Evolutionary conservation across 306 rosid genomes (phyloP).

Genomic region (Prunus mume): DNA sequence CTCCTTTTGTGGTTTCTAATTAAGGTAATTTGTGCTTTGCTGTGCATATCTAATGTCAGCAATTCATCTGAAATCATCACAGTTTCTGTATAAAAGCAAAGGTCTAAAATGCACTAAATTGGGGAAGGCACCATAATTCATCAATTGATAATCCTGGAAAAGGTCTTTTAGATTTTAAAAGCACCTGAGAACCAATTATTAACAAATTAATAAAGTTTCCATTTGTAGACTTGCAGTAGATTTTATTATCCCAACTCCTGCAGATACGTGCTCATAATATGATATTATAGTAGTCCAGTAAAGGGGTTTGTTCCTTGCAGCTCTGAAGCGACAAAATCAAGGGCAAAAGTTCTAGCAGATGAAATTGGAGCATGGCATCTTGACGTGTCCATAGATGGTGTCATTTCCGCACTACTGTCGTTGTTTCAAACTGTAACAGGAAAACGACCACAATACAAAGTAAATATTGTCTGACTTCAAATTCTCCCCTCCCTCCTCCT

Average conservation of each 20-base stretch:
- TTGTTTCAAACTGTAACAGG: slow-evolving; percentile 85
- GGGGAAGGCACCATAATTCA: not conserved
- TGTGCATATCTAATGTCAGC: not conserved
- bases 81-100: not conserved
- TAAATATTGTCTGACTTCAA: slow-evolving; percentile 21
- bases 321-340: slow-evolving; percentile 64
- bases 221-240: not conserved
- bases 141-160: not conserved
- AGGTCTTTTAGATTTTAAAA: not conserved
- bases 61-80: not conserved
- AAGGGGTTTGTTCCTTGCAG: slow-evolving; percentile 45
- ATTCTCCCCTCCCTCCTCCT: not conserved
- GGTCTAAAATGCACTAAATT: not conserved
- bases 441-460: slow-evolving; percentile 74
- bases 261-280: not conserved
- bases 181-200: not conserved
- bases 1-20: not conserved
- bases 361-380: slow-evolving; percentile 99
- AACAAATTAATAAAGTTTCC: slow-evolving; percentile 13
- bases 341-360: slow-evolving; percentile 79
- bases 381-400: slow-evolving; percentile 76
- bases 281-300: not conserved
- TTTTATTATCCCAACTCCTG: not conserved
- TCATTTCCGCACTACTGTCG: slow-evolving; percentile 65
- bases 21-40: not conserved